Conservation (phyloP, 257 asterid species). For the Capsicum pubescens region DNA sequence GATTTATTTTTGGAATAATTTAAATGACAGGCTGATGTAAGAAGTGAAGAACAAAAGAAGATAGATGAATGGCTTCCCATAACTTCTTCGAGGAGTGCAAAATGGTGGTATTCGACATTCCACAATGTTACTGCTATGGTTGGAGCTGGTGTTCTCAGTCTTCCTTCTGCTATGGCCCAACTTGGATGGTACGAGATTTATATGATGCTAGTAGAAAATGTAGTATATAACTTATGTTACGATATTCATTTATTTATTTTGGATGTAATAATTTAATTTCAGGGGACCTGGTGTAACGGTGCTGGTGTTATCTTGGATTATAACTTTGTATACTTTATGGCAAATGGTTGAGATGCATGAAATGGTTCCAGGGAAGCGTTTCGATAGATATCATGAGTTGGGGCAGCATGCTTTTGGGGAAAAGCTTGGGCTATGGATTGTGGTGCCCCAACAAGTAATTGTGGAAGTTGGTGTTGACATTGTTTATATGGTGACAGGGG, state of each 20-base stretch:
- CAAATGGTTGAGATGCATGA: conserved; percentile 69
- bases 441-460: conserved; percentile 53
- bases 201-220: not conserved
- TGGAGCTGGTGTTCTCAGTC: conserved; percentile 55
- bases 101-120: conserved; percentile 59
- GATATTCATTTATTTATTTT: not conserved
- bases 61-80: conserved; percentile 58
- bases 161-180: conserved; percentile 53
- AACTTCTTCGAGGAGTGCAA: conserved; percentile 48
- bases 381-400: conserved; percentile 61
- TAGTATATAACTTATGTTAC: not conserved
- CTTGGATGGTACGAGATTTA: conserved; percentile 45
- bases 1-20: not conserved
- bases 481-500: conserved; percentile 64
- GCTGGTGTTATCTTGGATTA: conserved; percentile 50
- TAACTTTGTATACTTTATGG: conserved; percentile 56
- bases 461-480: conserved; percentile 50
- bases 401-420: conserved; percentile 64
- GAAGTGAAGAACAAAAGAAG: conserved; percentile 39
- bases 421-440: conserved; percentile 59
- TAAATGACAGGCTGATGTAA: conserved; percentile 39
- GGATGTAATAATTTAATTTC: not conserved
- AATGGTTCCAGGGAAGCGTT: conserved; percentile 54
- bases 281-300: conserved; percentile 55
- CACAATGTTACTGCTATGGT: conserved; percentile 57